These are phyloP conservation scores for Urtica urens DNA, from an alignment of 306 rosid genomes.

Conservation along the genomic window DNA sequence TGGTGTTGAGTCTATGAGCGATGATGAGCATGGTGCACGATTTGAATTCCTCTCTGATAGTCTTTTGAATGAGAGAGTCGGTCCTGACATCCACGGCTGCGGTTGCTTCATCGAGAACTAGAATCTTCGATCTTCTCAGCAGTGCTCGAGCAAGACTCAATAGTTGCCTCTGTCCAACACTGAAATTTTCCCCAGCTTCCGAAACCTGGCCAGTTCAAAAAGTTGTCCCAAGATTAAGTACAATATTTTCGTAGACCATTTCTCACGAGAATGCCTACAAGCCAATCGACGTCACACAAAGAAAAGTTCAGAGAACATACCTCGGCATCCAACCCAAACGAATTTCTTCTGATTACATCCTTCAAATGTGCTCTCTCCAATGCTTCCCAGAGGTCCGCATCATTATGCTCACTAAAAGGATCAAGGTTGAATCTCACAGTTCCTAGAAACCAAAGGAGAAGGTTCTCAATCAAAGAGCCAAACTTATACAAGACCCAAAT, in stretches of 20 bases:
- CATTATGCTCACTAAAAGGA: constrained; percentile 44
- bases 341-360: constrained; percentile 34
- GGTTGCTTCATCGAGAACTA: constrained; percentile 89
- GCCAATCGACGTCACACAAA: neutral
- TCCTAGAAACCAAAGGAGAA: constrained; percentile 17
- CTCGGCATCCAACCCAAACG: constrained; percentile 39
- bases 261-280: neutral
- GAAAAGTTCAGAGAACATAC: constrained; percentile 19
- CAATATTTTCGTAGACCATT: no score
- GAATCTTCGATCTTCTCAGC: constrained; percentile 72
- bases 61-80: constrained; percentile 83
- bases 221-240: no score
- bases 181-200: constrained; percentile 89
- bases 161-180: constrained; percentile 91
- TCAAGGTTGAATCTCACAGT: constrained; percentile 51
- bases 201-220: constrained; percentile 45
- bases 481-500: no score
- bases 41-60: constrained; percentile 80
- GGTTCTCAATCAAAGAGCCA: no score
- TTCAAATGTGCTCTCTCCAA: constrained; percentile 44
- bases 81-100: constrained; percentile 96
- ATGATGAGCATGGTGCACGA: constrained; percentile 85
- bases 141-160: constrained; percentile 83
- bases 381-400: constrained; percentile 51
- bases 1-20: constrained; percentile 84